Percentiles rank a stretch among this genome's conserved stretches.
Conservation (phyloP, 192 early-diverging fungal species). For the Mycoemilia scoparia region DNA sequence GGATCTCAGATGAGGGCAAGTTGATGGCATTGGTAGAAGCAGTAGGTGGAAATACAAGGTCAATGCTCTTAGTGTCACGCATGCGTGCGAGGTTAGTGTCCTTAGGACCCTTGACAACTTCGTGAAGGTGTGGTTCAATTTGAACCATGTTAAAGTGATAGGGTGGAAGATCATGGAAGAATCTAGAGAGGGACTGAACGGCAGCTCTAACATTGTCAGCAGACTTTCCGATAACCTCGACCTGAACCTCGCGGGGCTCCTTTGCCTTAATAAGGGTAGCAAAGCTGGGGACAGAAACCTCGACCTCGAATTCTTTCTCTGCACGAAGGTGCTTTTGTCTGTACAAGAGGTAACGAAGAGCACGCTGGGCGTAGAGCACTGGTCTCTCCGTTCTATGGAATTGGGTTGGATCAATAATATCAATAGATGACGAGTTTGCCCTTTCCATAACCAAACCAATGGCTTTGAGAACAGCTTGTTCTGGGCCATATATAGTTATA, state of each 20-base stretch:
- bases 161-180: constrained; percentile 37
- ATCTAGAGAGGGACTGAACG: constrained; percentile 28
- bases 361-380: constrained; percentile 38
- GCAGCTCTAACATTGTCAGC: constrained; percentile 43
- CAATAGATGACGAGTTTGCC: constrained; percentile 54
- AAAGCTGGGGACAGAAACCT: constrained; percentile 35
- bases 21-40: constrained; percentile 37
- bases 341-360: constrained; percentile 58
- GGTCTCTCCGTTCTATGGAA: constrained; percentile 32
- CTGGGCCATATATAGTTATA: constrained; percentile 66
- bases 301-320: constrained; percentile 46
- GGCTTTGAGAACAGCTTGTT: constrained; percentile 46
- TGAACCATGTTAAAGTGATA: constrained; percentile 43
- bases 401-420: constrained; percentile 44
- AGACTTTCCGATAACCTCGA: constrained; percentile 65
- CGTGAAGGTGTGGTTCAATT: constrained; percentile 62
- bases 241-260: constrained; percentile 26
- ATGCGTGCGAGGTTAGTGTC: constrained; percentile 44
- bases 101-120: constrained; percentile 42
- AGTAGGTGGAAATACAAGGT: constrained; percentile 60
- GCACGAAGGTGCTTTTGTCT: constrained; percentile 53
- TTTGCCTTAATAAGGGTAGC: constrained; percentile 11
- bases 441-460: constrained; percentile 64
- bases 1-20: constrained; percentile 44
- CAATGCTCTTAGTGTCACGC: constrained; percentile 43